Conservation (phyloP, 2,329 filamentous ascomycete species). For the Arthroderma sp. region DNA sequence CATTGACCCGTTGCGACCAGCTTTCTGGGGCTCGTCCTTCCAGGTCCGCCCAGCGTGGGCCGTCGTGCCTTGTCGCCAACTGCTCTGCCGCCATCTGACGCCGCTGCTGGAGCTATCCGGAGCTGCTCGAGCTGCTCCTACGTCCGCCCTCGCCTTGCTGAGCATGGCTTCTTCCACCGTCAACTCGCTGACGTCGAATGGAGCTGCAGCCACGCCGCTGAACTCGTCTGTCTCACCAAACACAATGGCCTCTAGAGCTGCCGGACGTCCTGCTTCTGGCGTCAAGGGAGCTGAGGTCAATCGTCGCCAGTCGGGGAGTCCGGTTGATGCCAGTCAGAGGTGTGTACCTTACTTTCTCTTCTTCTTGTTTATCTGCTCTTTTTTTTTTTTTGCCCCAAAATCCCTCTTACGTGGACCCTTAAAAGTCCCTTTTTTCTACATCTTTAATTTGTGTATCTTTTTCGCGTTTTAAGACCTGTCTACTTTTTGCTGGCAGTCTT, state of each 20-base stretch:
- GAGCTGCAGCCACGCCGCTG: slow-evolving; percentile 27
- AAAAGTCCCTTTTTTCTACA: not conserved
- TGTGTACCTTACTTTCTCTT: slow-evolving; percentile 30
- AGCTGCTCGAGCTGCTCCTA: not conserved
- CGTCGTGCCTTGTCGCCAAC: slow-evolving; percentile 16
- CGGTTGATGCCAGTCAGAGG: slow-evolving; percentile 44
- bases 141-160: not conserved
- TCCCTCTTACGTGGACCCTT: no score
- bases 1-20: not conserved
- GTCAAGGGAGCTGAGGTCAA: slow-evolving; percentile 41
- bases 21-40: slow-evolving; percentile 15
- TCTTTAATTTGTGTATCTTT: not conserved
- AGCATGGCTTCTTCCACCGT: slow-evolving; percentile 34
- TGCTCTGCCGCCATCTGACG: slow-evolving; percentile 22
- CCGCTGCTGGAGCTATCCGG: not conserved
- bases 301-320: slow-evolving; percentile 46
- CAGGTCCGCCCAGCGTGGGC: slow-evolving; percentile 25
- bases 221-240: slow-evolving; percentile 24
- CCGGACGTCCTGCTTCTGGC: slow-evolving; percentile 40
- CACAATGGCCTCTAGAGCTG: slow-evolving; percentile 31
- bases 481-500: not conserved
- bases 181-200: slow-evolving; percentile 28
- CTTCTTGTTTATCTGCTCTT: no score
- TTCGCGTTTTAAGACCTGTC: not conserved
- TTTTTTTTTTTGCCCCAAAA: not conserved